A percentile compares a stretch with the other conserved stretches of the same genome.
phyloP scores from a whole-genome alignment of 306 rosid genomes.

The Corylus heterophylla region DNA sequence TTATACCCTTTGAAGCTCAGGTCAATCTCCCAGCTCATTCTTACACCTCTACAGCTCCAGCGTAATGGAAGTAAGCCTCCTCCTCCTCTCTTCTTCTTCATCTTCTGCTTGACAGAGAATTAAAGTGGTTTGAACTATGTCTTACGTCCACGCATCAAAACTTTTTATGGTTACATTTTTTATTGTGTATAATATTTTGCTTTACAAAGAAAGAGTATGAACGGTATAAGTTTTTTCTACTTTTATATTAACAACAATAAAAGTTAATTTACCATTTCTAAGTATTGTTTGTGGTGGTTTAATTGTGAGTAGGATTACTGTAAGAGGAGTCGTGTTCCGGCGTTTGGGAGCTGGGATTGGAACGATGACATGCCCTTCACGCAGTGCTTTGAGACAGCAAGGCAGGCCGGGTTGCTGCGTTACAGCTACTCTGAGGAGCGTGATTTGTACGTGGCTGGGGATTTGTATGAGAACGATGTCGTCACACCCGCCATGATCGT shows the following conservation, averaged over 20 bases:
- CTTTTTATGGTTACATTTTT: too few species aligned
- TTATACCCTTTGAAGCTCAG: slow-evolving; percentile 18
- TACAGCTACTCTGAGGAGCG: slow-evolving; percentile 57
- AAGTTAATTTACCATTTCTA: too few species aligned
- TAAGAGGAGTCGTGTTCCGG: slow-evolving; percentile 63
- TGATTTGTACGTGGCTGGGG: slow-evolving; percentile 76
- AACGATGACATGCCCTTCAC: slow-evolving; percentile 78
- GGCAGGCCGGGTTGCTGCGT: slow-evolving; percentile 52
- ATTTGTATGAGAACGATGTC: slow-evolving; percentile 64
- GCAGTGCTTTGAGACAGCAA: slow-evolving; percentile 82
- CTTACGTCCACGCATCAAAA: too few species aligned
- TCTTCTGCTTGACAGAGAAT: too few species aligned
- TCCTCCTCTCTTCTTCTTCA: background rate
- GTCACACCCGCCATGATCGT: slow-evolving; percentile 85
- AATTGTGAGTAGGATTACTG: slow-evolving; percentile 49
- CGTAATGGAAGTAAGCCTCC: slow-evolving; percentile 43
- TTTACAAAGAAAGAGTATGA: too few species aligned
- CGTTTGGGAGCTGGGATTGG: slow-evolving; percentile 98
- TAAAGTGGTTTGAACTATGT: too few species aligned
- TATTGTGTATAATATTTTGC: too few species aligned
- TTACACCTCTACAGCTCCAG: background rate
- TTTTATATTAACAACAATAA: background rate
- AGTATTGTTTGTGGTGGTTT: background rate
- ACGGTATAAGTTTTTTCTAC: background rate
- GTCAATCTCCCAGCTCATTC: background rate